A percentile compares a stretch with the other conserved stretches of the same genome.
These are phyloP conservation scores for Vitis hybrid DNA, from an alignment of 177 flowering plant genomes.

Conservation along the genomic window DNA sequence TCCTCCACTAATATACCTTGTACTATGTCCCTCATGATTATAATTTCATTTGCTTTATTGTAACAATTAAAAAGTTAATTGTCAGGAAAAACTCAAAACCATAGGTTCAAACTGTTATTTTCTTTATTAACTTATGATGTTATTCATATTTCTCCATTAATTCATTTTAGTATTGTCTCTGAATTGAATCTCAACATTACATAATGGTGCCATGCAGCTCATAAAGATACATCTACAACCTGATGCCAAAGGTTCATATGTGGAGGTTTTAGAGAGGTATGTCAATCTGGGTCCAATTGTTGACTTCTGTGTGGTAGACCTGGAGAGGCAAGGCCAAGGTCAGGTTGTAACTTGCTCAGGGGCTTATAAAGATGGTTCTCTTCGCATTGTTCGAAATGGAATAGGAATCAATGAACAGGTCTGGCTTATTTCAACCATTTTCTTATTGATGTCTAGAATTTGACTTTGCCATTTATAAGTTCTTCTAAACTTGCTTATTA, in stretches of 20 bases:
- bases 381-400: conserved; percentile 96
- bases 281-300: conserved; percentile 98
- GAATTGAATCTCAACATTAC: background rate
- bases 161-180: too few relatives aligned
- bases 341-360: conserved; percentile 99
- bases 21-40: too few relatives aligned
- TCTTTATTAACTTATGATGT: too few relatives aligned
- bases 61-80: too few relatives aligned
- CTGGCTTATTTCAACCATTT: conserved; percentile 1
- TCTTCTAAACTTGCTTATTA: background rate
- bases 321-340: conserved; percentile 99
- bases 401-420: conserved; percentile 99
- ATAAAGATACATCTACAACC: conserved; percentile 90
- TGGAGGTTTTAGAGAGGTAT: conserved; percentile 86
- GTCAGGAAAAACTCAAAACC: too few relatives aligned
- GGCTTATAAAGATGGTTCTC: conserved; percentile 98
- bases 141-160: too few relatives aligned
- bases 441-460: background rate
- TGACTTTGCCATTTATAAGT: background rate
- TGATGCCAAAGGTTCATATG: conserved; percentile 94
- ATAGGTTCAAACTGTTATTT: too few relatives aligned
- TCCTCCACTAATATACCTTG: too few relatives aligned
- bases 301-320: conserved; percentile 98
- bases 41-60: too few relatives aligned
- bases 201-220: conserved; percentile 55